Evolutionary conservation across 768 basidiomycete genomes (phyloP).

Genomic region (Suillus subalutaceus): DNA sequence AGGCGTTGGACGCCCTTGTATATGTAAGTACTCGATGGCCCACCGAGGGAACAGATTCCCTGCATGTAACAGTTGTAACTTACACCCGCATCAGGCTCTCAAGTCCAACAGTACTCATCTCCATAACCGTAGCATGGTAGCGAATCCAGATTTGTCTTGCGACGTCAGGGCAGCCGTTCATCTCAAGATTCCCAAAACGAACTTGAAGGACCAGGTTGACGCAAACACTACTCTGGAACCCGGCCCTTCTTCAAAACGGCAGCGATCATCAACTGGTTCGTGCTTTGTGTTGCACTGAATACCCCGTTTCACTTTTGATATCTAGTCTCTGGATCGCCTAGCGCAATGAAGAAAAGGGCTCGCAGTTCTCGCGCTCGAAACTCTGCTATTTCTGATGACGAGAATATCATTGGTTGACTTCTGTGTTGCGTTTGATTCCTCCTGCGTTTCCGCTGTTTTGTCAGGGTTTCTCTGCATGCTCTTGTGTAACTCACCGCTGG

Average conservation of each 20-base stretch:
- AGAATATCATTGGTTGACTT: background rate
- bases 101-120: background rate
- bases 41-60: background rate
- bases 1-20: background rate
- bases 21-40: background rate
- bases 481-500: background rate
- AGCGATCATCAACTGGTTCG: background rate
- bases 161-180: background rate
- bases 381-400: background rate
- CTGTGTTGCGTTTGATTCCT: background rate
- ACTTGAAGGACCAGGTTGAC: background rate
- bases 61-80: background rate
- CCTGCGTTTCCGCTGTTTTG: background rate
- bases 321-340: background rate
- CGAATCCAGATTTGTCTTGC: background rate
- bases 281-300: background rate
- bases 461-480: background rate
- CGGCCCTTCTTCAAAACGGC: background rate
- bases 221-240: background rate
- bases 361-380: background rate
- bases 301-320: background rate
- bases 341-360: background rate
- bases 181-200: background rate
- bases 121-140: background rate
- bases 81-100: background rate